Evolutionary conservation across 352 stramenopile species (phyloP).

Genomic region (Pythium chondricola): DNA sequence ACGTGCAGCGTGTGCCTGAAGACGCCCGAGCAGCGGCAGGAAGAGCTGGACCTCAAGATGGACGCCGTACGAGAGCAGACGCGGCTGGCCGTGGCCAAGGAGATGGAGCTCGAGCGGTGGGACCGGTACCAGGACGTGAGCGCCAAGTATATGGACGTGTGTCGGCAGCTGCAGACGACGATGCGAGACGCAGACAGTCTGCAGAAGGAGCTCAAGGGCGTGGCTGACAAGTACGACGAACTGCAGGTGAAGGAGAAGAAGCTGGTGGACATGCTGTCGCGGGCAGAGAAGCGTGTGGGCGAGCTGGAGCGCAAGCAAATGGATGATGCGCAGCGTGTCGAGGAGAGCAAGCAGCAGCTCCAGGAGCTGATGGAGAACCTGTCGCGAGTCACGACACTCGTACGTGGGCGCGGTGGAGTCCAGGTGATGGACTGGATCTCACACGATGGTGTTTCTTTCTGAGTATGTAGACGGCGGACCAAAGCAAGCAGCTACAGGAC

Average conservation of each 20-base stretch:
- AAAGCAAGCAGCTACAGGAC: slow-evolving; percentile 62
- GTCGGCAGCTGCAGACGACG: slow-evolving; percentile 30
- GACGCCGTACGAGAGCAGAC: slow-evolving; percentile 47
- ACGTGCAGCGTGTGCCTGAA: slow-evolving; percentile 51
- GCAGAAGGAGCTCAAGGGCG: slow-evolving; percentile 19
- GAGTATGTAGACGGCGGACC: slow-evolving; percentile 38
- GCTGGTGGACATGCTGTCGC: slow-evolving; percentile 19
- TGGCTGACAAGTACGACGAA: slow-evolving; percentile 5
- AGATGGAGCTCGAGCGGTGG: slow-evolving; percentile 61
- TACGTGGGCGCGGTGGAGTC: too few species aligned
- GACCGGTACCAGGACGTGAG: slow-evolving; percentile 65
- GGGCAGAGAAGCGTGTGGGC: slow-evolving; percentile 14
- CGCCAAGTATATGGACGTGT: slow-evolving; percentile 55
- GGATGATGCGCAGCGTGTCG: slow-evolving; percentile 23
- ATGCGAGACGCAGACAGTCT: slow-evolving; percentile 18
- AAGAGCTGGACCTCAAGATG: slow-evolving; percentile 31
- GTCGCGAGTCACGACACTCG: slow-evolving; percentile 51
- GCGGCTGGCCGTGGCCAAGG: slow-evolving; percentile 35
- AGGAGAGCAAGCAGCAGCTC: slow-evolving; percentile 51
- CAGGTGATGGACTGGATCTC: too few species aligned
- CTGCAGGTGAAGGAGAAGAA: slow-evolving; percentile 27
- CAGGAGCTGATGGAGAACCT: slow-evolving; percentile 64
- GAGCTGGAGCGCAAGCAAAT: slow-evolving; percentile 24
- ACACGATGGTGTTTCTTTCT: too few species aligned
- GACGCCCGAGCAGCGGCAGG: slow-evolving; percentile 40